phyloP scores from a whole-genome alignment of 1,139 yeast genomes.

The Spencermartinsiella ligniputridi region DNA sequence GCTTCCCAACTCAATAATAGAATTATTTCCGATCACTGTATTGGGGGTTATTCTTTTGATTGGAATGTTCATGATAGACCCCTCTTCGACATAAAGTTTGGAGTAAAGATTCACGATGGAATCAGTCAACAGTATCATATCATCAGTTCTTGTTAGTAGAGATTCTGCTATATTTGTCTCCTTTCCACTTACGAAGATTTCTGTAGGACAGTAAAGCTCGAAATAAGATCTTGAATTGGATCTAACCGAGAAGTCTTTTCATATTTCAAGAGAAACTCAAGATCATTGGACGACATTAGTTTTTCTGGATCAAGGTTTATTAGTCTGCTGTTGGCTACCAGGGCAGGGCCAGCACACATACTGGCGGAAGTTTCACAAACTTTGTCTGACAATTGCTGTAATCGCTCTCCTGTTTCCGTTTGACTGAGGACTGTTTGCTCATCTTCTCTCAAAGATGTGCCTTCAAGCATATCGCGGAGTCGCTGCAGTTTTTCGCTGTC shows the following conservation, averaged over 20 bases:
- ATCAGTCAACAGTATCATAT: not conserved
- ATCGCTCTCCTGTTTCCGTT: no score
- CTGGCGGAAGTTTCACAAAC: not conserved
- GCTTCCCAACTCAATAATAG: constrained; percentile 22
- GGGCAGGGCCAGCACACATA: not conserved
- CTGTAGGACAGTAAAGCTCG: not conserved
- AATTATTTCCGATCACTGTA: constrained; percentile 22
- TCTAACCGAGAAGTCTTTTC: constrained; percentile 27
- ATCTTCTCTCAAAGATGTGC: no score
- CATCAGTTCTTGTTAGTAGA: not conserved
- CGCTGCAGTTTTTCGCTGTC: no score
- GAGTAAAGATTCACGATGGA: not conserved
- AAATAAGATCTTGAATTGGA: constrained; percentile 12
- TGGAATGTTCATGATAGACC: not conserved
- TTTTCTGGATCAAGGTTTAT: constrained; percentile 6
- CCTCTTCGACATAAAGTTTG: not conserved
- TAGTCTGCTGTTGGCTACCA: constrained; percentile 19
- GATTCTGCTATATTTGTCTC: not conserved
- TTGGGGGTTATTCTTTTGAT: constrained; percentile 12
- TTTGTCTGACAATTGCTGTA: not conserved
- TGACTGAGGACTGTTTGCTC: no score
- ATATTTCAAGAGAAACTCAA: constrained; percentile 23
- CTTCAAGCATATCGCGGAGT: no score
- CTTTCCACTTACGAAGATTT: not conserved
- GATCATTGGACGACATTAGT: constrained; percentile 10